Base-by-base conservation (phyloP, 2,329 filamentous ascomycete genomes). In the Nannizziopsis barbatae region DNA sequence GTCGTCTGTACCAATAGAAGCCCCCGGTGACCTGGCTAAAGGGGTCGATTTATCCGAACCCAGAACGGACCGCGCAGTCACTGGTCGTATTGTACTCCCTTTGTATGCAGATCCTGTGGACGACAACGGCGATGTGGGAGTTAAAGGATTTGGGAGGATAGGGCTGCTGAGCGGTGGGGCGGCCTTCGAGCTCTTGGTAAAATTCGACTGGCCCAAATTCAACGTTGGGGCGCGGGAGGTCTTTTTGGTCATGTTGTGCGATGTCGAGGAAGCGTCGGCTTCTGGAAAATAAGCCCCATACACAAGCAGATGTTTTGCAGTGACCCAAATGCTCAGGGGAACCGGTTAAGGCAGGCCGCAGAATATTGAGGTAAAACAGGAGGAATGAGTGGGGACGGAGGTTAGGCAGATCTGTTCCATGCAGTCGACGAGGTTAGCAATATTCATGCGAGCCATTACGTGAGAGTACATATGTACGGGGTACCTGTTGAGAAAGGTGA, bases 71-170 rank as follows among this genome's bases (percentile, higher is more conserved):
- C 41, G 38, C 32, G 42, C 50, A 11, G 64, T 64, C 49, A 70
- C 65, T 11, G 66, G 62, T 38, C 66, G 65, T 52, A 70, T 69
- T 5, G 66, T 68, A 39, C 64, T 45, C 3, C 52, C 52, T 35
- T 36, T 39, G 18, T 39, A 52, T 33, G 52, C 42, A 7, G 52
- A 56, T 0, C 46, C 40, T 3, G 54, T 50, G n/a, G 52, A 46
- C 5, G 52, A 52, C 31, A 46, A 43, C 12, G 50, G 45, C 7
- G 52, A 54, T 20, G 41, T 49, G n/a, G 51, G 47, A 14, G 45
- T 51, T 11, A 49, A 20, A 1, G 52, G 49, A 27, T 47, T 49
- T 15, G 45, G 30, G 5, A 32, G 36, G 18, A 37, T 45, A 10
- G 48, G 49, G 39, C 52, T 52, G 30, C 49, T 43, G 12, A 45